Evolutionary conservation across 805 yeast genomes (phyloP).

Genomic region (Metschnikowia vanudenii): DNA sequence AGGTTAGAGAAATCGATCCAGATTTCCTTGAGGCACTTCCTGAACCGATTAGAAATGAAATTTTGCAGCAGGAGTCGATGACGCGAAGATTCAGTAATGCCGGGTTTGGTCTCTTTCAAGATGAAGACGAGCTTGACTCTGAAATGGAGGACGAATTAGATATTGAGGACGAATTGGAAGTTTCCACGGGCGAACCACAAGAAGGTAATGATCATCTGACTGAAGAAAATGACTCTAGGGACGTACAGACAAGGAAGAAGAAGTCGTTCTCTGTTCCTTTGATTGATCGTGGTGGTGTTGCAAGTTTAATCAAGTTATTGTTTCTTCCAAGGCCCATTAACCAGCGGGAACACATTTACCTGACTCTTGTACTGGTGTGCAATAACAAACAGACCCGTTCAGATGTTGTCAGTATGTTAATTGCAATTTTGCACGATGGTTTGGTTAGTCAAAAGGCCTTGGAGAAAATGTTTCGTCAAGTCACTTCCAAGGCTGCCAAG

Average conservation of each 20-base stretch:
- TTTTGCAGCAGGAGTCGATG: slow-evolving; percentile 55
- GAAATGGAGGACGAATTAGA: slow-evolving; percentile 25
- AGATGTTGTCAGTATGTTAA: slow-evolving; percentile 66
- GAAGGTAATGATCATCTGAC: background rate
- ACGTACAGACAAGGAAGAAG: slow-evolving; percentile 19
- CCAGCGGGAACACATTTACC: slow-evolving; percentile 62
- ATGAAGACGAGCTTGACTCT: slow-evolving; percentile 24
- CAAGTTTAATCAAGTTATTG: slow-evolving; percentile 65
- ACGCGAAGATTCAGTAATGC: slow-evolving; percentile 36
- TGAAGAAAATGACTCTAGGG: background rate
- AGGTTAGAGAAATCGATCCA: slow-evolving; percentile 68
- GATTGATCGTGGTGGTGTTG: slow-evolving; percentile 72
- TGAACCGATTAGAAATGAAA: slow-evolving; percentile 59
- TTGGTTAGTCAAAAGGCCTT: slow-evolving; percentile 55
- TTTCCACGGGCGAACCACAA: slow-evolving; percentile 4
- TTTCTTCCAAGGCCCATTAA: slow-evolving; percentile 69
- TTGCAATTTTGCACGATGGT: slow-evolving; percentile 78
- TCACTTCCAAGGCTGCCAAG: slow-evolving; percentile 47
- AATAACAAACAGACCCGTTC: slow-evolving; percentile 74
- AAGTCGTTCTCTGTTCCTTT: slow-evolving; percentile 47
- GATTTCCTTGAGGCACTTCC: slow-evolving; percentile 83
- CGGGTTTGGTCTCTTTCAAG: slow-evolving; percentile 13
- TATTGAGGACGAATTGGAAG: slow-evolving; percentile 21
- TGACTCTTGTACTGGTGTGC: slow-evolving; percentile 64
- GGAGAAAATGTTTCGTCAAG: slow-evolving; percentile 58